Conservation (phyloP, 1,284 basidiomycete genomes). For the Termitomyces sp. region DNA sequence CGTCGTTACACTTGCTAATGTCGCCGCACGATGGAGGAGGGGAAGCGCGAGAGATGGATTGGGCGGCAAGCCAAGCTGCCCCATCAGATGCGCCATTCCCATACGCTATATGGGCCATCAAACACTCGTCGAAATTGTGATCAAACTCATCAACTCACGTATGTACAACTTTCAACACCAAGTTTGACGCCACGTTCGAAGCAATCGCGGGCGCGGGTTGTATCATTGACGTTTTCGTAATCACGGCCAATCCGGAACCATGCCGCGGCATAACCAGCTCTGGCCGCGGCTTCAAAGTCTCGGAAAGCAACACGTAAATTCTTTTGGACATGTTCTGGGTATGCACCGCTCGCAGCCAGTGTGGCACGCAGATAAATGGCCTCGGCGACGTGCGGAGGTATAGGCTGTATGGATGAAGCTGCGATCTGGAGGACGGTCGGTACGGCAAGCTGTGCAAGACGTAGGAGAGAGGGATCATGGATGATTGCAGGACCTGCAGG, state of each 20-base stretch:
- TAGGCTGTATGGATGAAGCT: slow-evolving; percentile 20
- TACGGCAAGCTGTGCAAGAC: slow-evolving; percentile 64
- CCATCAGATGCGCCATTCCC: slow-evolving; percentile 88
- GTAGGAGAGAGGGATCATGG: slow-evolving; percentile 55
- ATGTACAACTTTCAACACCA: slow-evolving; percentile 72
- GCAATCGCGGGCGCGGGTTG: slow-evolving; percentile 68
- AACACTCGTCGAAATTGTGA: not conserved
- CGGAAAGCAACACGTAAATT: slow-evolving; percentile 82
- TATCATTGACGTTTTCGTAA: slow-evolving; percentile 84
- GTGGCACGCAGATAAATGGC: slow-evolving; percentile 74
- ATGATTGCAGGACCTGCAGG: slow-evolving; percentile 51
- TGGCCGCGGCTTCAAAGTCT: slow-evolving; percentile 80
- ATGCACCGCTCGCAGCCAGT: slow-evolving; percentile 64
- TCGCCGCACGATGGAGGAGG: slow-evolving; percentile 74
- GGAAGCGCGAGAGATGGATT: slow-evolving; percentile 60
- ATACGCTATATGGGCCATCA: slow-evolving; percentile 51
- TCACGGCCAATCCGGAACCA: slow-evolving; percentile 90
- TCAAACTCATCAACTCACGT: slow-evolving; percentile 47
- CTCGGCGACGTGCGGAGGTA: slow-evolving; percentile 55
- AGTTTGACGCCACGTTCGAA: slow-evolving; percentile 75
- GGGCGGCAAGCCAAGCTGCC: slow-evolving; percentile 69
- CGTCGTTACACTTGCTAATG: slow-evolving; percentile 65
- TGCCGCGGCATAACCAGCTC: slow-evolving; percentile 63
- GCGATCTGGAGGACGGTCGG: slow-evolving; percentile 56
- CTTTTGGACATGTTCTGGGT: slow-evolving; percentile 52